Evolutionary conservation across 2,329 filamentous ascomycete genomes (phyloP).

Genomic region (Ophiostoma populinum): DNA sequence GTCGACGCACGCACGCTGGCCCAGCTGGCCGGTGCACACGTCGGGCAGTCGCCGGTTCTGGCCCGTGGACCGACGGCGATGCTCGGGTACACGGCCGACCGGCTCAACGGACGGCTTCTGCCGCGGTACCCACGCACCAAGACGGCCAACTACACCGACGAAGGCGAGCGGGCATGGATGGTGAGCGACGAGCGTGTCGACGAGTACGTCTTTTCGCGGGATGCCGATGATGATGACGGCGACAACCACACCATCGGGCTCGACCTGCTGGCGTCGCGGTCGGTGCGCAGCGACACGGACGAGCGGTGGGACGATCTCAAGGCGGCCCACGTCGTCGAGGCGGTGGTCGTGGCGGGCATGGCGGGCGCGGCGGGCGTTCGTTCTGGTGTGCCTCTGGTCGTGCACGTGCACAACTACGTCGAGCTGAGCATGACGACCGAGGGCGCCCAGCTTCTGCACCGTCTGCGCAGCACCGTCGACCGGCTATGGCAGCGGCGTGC

Average conservation of each 20-base stretch:
- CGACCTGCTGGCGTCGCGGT: constrained; percentile 3
- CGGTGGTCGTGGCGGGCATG: constrained; percentile 32
- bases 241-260: constrained; percentile 15
- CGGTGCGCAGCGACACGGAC: constrained; percentile 16
- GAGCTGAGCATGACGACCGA: constrained; percentile 55
- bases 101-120: constrained; percentile 32
- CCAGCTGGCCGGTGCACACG: constrained; percentile 49
- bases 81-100: constrained; percentile 38
- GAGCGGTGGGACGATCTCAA: constrained; percentile 47
- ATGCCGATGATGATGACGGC: constrained; percentile 11
- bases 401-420: constrained; percentile 67
- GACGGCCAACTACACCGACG: neutral
- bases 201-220: neutral
- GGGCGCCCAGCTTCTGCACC: constrained; percentile 50
- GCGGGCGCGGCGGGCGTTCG: neutral
- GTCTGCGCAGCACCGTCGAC: constrained; percentile 55
- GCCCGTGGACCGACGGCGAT: constrained; percentile 32
- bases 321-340: constrained; percentile 37
- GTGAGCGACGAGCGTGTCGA: neutral
- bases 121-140: constrained; percentile 20
- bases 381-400: constrained; percentile 33
- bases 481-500: constrained; percentile 48
- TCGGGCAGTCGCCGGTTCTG: constrained; percentile 40
- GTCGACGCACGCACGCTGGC: constrained; percentile 55
- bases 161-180: neutral